Conservation (phyloP, 495 filamentous ascomycete genomes). For the Aspergillus baeticus region DNA sequence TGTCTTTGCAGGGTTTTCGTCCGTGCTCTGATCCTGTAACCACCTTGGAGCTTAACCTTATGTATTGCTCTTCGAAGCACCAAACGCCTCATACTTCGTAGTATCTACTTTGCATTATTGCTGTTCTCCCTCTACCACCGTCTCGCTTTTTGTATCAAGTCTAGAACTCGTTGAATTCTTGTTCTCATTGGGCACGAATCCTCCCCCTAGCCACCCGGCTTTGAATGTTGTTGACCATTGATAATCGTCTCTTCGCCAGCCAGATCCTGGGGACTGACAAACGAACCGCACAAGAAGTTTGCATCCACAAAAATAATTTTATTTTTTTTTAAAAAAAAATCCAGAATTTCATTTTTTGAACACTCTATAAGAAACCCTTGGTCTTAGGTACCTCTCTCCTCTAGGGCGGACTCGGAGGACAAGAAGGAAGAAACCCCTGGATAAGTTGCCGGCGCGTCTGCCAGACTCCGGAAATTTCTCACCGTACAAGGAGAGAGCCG, state of each 20-base stretch:
- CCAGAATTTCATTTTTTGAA: too few relatives aligned
- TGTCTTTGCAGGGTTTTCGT: neutral
- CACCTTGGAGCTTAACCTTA: neutral
- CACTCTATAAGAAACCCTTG: neutral
- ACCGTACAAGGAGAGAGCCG: constrained; percentile 1
- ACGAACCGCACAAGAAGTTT: neutral
- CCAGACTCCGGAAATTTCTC: neutral
- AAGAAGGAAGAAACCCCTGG: neutral
- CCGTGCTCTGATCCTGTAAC: neutral
- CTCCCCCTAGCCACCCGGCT: constrained; percentile 14
- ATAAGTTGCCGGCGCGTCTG: neutral
- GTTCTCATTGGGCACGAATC: constrained; percentile 19
- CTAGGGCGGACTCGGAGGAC: neutral
- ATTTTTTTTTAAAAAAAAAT: constrained; percentile 2
- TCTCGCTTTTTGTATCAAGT: neutral
- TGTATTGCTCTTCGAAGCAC: neutral
- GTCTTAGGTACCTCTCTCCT: neutral
- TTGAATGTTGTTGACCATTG: neutral
- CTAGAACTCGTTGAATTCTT: constrained; percentile 14
- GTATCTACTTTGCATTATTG: neutral
- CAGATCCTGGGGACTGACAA: constrained; percentile 16
- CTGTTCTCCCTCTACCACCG: constrained; percentile 13
- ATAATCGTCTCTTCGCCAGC: neutral
- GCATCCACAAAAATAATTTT: constrained; percentile 1
- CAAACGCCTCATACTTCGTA: neutral